Evolutionary conservation across 148 eudicot species (phyloP).

Genomic region (Nyssa sinensis): DNA sequence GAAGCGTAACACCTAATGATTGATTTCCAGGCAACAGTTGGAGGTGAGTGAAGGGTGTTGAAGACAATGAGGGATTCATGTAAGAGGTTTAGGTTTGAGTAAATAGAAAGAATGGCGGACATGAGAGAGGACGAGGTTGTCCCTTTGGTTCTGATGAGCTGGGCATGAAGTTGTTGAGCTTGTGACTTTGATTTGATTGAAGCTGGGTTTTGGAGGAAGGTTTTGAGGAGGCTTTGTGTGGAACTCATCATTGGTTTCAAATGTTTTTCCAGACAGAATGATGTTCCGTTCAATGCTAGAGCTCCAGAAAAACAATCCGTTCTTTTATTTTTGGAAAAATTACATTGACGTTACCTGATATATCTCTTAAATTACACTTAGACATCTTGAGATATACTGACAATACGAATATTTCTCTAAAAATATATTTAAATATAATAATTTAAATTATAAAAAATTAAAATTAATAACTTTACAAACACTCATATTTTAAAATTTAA

Average conservation of each 20-base stretch:
- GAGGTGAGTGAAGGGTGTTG: conserved; percentile 37
- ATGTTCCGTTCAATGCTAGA: too few relatives aligned
- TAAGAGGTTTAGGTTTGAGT: conserved; percentile 46
- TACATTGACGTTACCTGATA: too few relatives aligned
- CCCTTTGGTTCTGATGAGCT: conserved; percentile 40
- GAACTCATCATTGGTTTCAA: conserved; percentile 8
- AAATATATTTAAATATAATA: too few relatives aligned
- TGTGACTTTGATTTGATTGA: conserved; percentile 50
- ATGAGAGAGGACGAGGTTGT: background rate
- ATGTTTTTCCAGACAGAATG: too few relatives aligned
- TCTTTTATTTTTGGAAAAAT: too few relatives aligned
- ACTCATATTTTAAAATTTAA: too few relatives aligned
- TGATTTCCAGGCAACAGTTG: conserved; percentile 58
- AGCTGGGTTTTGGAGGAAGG: conserved; percentile 37
- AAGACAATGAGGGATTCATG: conserved; percentile 43
- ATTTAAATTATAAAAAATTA: too few relatives aligned
- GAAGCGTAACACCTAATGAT: conserved; percentile 58
- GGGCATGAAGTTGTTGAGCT: conserved; percentile 78
- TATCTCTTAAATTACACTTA: too few relatives aligned
- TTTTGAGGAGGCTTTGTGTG: conserved; percentile 24
- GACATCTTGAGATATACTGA: too few relatives aligned
- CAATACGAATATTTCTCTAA: too few relatives aligned
- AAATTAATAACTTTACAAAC: too few relatives aligned
- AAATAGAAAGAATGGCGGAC: conserved; percentile 42
- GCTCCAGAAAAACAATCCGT: too few relatives aligned